Evolutionary conservation across 2,329 filamentous ascomycete genomes (phyloP).

Genomic region (Xylaria sp.): DNA sequence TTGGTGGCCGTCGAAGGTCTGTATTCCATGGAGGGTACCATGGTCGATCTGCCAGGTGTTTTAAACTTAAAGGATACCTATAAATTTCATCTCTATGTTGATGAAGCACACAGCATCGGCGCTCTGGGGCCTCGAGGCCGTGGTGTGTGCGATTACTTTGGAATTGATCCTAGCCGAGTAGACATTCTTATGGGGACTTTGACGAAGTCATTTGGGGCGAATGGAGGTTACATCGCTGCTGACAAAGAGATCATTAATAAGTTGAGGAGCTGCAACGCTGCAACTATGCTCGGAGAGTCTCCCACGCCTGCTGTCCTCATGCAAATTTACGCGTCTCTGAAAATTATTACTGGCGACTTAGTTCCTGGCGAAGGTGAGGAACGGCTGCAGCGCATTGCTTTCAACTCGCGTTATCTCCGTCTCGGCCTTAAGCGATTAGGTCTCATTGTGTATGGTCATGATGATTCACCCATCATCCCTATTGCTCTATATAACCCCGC

Average conservation of each 20-base stretch:
- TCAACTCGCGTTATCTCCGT: conserved; percentile 98
- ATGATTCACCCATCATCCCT: conserved; percentile 97
- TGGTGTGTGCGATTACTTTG: conserved; percentile 97
- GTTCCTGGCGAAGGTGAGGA: conserved; percentile 93
- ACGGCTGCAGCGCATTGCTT: conserved; percentile 92
- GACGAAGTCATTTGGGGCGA: conserved; percentile 98
- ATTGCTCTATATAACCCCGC: conserved; percentile 96
- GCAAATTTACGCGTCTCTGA: conserved; percentile 88
- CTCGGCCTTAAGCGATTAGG: conserved; percentile 96
- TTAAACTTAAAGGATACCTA: conserved; percentile 91
- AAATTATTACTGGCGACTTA: conserved; percentile 89
- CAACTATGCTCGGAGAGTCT: conserved; percentile 86
- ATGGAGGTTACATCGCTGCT: conserved; percentile 93
- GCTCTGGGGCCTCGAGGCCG: conserved; percentile 88
- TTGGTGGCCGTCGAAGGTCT: conserved; percentile 94
- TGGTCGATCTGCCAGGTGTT: conserved; percentile 95
- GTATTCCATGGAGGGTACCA: conserved; percentile 99
- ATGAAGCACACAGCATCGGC: conserved; percentile 96
- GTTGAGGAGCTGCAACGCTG: conserved; percentile 85
- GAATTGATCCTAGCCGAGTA: conserved; percentile 85
- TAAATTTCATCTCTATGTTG: conserved; percentile 95
- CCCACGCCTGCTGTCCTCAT: conserved; percentile 88
- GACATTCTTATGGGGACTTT: conserved; percentile 98
- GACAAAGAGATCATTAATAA: conserved; percentile 94
- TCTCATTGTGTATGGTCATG: conserved; percentile 96